Evolutionary conservation across 176 grass and related monocot species (phyloP).

Genomic region (Chloris gayana): DNA sequence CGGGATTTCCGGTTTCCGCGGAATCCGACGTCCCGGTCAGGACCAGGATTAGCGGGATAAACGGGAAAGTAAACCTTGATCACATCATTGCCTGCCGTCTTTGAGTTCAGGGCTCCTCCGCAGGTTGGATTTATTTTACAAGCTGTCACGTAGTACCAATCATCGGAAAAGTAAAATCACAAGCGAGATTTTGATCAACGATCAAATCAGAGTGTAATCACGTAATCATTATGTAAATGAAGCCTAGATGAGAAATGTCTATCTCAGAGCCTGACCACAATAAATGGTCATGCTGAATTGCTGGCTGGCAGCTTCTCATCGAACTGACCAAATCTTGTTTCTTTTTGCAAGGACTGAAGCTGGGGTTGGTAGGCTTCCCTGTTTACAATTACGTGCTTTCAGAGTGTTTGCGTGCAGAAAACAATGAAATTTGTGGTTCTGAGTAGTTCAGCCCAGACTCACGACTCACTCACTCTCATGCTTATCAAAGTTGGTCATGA

Average conservation of each 20-base stretch:
- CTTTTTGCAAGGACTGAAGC: background rate
- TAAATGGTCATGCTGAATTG: background rate
- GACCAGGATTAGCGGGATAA: too few species aligned
- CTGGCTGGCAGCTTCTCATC: background rate
- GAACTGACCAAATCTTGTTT: conserved; percentile 14
- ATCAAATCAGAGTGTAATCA: background rate
- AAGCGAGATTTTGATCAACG: conserved; percentile 9
- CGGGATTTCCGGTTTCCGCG: too few species aligned
- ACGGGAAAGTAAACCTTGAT: too few species aligned
- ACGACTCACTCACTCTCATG: background rate
- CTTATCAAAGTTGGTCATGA: background rate
- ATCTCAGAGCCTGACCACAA: conserved; percentile 25
- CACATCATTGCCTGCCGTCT: conserved; percentile 30
- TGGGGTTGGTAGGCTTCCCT: conserved; percentile 8
- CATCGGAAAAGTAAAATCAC: background rate
- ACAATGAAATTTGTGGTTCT: background rate
- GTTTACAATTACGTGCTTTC: conserved; percentile 17
- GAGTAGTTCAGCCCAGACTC: background rate
- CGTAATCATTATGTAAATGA: background rate
- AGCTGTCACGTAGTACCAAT: background rate
- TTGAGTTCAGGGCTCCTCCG: background rate
- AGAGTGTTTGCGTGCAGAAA: background rate
- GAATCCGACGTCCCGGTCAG: too few species aligned
- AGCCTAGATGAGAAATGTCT: conserved; percentile 36
- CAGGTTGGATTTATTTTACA: background rate